phyloP scores from a whole-genome alignment of 371 early-diverging fungal species.

The Mucor piriformis region DNA sequence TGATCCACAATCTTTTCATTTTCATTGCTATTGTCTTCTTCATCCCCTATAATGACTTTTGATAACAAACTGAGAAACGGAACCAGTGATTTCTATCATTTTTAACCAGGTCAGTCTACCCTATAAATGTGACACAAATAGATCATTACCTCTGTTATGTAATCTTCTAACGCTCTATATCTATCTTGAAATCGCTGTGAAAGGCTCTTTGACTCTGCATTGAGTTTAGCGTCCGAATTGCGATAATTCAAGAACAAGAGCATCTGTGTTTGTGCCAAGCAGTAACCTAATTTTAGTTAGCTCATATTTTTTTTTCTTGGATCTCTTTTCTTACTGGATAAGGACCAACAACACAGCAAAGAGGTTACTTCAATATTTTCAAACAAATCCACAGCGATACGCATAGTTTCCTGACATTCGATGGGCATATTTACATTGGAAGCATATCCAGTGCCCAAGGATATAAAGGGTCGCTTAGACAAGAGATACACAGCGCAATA shows the following conservation, averaged over 20 bases:
- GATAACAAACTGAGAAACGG: constrained; percentile 29
- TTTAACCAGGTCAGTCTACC: too few species aligned
- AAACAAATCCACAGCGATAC: constrained; percentile 21
- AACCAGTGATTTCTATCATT: constrained; percentile 7
- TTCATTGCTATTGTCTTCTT: not conserved
- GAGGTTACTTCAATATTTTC: constrained; percentile 17
- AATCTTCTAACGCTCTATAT: constrained; percentile 20
- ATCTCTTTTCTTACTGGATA: constrained; percentile 29
- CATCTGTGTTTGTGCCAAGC: constrained; percentile 29
- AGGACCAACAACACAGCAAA: constrained; percentile 37
- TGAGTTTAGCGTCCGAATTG: constrained; percentile 18
- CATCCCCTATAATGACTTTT: constrained; percentile 10
- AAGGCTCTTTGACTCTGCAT: constrained; percentile 19
- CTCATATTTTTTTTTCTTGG: not conserved
- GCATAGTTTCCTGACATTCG: constrained; percentile 25
- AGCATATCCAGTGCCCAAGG: constrained; percentile 8
- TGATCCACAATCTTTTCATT: constrained; percentile 5
- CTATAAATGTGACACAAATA: not conserved
- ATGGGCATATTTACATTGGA: constrained; percentile 19
- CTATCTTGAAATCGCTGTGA: constrained; percentile 16
- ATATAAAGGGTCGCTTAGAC: constrained; percentile 30
- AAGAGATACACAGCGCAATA: constrained; percentile 29
- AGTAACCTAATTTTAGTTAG: constrained; percentile 22
- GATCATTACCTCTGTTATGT: constrained; percentile 32
- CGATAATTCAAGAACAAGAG: constrained; percentile 27